Base-by-base conservation (phyloP, 2,329 filamentous ascomycete genomes). In the Nemania abortiva region DNA sequence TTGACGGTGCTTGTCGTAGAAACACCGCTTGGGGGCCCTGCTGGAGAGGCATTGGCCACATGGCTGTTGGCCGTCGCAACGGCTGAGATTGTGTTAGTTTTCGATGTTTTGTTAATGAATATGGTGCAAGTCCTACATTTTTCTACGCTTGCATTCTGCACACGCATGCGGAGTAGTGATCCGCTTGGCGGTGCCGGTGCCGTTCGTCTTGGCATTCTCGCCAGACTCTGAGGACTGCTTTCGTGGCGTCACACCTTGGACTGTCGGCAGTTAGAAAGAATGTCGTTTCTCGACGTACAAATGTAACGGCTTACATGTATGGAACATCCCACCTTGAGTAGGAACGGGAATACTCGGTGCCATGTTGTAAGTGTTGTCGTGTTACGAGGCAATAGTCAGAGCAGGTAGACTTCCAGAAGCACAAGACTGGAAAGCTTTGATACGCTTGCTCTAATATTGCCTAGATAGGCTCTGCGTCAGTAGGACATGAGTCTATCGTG, bases 11-110 rank as follows among this genome's bases (percentile, higher is more conserved):
- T 95, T 94, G 73, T 93, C 91, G 79, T 95, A 95, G 75, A 91
- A 90, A 78, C 93, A 95, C 63, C 89, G 86, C 78, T 94, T 92
- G 3, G 92, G 91, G 70, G 92, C 92, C 65, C 93, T 89, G 78
- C 93, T 95, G 79, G 92, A 94, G 66, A 92, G 87, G 78, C 93
- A 96, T 78, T 94, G 92, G 45, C 92, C 91, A 77, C 93, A 96
- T 11, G 93, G 93, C 76, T 93, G 91, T 73, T 91, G 88, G 63
- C 93, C 93, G 82, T 95, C 92, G 77, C 93, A 96, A 71, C 93
- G 90, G 65, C 84, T 85, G 50, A 59, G 22, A 53, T 52, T 37
- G 20, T 54, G 73, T 82, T 73, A 82, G 77, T 66, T 52, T 67
- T 27, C 24, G 55, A 29, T 22, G 47, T 11, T 31, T 54, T 52